Conservation (phyloP, 345 rosid genomes). For the Eucalyptus fibrosa region DNA sequence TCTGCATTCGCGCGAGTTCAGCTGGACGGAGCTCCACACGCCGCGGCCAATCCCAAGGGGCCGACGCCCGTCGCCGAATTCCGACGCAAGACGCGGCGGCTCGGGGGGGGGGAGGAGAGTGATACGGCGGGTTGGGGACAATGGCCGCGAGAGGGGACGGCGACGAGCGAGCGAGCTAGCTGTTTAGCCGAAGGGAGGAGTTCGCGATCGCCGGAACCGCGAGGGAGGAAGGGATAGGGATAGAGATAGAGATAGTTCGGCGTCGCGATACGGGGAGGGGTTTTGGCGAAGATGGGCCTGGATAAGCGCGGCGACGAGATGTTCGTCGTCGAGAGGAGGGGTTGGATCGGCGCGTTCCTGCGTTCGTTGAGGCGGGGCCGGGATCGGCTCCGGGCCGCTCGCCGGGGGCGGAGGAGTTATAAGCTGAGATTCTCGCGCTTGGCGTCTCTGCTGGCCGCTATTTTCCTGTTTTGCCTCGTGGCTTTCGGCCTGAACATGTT, state of each 20-base stretch:
- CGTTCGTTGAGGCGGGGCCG: background rate
- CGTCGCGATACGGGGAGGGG: background rate
- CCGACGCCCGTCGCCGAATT: background rate
- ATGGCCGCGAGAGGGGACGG: background rate
- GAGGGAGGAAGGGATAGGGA: background rate
- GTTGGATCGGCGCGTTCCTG: background rate
- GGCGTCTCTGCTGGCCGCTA: constrained; percentile 22
- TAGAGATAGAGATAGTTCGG: background rate
- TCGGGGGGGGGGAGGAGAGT: background rate
- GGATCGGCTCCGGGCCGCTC: background rate
- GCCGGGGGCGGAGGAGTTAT: background rate
- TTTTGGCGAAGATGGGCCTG: background rate
- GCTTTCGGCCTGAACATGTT: constrained; percentile 38
- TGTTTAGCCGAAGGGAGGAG: background rate
- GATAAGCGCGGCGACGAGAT: background rate
- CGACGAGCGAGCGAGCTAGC: background rate
- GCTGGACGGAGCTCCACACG: background rate
- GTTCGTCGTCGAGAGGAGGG: background rate
- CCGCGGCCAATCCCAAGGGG: background rate
- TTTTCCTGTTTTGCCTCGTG: constrained; percentile 33
- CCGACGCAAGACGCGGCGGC: background rate
- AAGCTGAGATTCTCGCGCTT: constrained; percentile 8
- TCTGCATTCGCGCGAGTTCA: background rate
- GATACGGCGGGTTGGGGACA: background rate
- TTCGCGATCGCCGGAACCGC: background rate